Base-by-base conservation (phyloP, 2,329 filamentous ascomycete genomes). In the Teratosphaeria pseudoeucalypti region DNA sequence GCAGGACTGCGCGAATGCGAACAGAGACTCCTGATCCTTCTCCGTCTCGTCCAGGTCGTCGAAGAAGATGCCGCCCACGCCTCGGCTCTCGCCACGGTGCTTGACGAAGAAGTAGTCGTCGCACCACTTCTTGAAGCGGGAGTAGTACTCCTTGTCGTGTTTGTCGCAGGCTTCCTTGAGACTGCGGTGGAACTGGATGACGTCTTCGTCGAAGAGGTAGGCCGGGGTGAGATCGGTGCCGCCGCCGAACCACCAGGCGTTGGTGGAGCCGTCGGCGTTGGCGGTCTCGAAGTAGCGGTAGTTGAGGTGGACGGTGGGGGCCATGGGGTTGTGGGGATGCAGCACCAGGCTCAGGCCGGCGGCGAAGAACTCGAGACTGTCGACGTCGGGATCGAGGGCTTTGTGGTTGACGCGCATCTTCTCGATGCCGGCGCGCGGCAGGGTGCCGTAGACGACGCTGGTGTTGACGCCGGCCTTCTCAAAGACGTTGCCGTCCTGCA, bases 221-320 rank as follows among this genome's bases (percentile, higher is more conserved):
- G 83, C 85, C 0, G 94, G 94, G 12, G 94, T 99, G 66, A 99
- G 77, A 75, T 99, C 94, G 57, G 90, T 92, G 59, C 94, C 94
- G 56, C 94, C 94, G 64, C 94, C 94, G 70, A 96, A 99, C 94
- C 94, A 99, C 92, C 94, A 99, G 7, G 91, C 88, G 64, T 92
- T 90, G 57, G 81, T 86, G 65, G 81, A 88, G 52, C 89, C 90
- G 67, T 92, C 87, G 9, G 88, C 83, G 68, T 92, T 88, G 62
- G 89, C 88, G 1, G 94, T 99, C 79, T 99, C 94, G 71, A 99
- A 99, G 77, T 99, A 99, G 60, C 94, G 86, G 80, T 97, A 97
- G 79, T 99, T 99, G 67, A 99, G 82, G 74, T 99, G 94, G 19
- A 99, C 94, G 0, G 94, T 99, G 0, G 94, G 94, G 7, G 92